phyloP scores from a whole-genome alignment of 202 grass and related monocot species.

The Bolboschoenoplectus hybrid region DNA sequence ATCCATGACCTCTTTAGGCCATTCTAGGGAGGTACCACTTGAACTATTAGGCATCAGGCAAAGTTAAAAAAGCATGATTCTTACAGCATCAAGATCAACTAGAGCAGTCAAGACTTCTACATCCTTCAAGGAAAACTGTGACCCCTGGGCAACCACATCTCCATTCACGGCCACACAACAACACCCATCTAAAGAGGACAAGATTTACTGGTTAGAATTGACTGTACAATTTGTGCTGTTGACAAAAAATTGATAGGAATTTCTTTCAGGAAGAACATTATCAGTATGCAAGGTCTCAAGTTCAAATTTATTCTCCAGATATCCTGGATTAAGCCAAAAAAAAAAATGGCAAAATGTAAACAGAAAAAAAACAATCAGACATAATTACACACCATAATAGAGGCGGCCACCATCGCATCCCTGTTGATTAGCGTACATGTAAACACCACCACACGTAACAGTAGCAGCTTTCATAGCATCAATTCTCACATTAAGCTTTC shows the following conservation, averaged over 20 bases:
- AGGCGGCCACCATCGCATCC: conserved; percentile 91
- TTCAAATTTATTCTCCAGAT: not conserved
- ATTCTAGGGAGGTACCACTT: not conserved
- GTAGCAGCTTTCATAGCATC: conserved; percentile 94
- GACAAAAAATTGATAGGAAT: not conserved
- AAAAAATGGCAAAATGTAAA: not conserved
- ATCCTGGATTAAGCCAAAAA: not conserved
- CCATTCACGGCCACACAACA: conserved; percentile 90
- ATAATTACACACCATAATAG: conserved; percentile 74
- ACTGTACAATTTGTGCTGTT: not conserved
- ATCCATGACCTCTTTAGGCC: not conserved
- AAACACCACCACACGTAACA: conserved; percentile 79
- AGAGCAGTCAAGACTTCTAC: conserved; percentile 87
- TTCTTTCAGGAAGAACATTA: not conserved
- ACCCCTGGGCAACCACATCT: conserved; percentile 87
- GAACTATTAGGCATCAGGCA: not conserved
- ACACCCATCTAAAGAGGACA: conserved; percentile 67
- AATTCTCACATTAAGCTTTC: conserved; percentile 97
- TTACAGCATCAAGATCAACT: conserved; percentile 94
- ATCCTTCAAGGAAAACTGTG: conserved; percentile 96
- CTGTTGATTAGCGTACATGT: conserved; percentile 95
- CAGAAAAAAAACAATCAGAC: not conserved
- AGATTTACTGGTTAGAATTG: not conserved
- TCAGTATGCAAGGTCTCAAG: not conserved
- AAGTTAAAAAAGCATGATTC: conserved; percentile 35